These are phyloP conservation scores for Flueggea neowawraea DNA, from an alignment of 441 rosid genomes.

Conservation along the genomic window DNA sequence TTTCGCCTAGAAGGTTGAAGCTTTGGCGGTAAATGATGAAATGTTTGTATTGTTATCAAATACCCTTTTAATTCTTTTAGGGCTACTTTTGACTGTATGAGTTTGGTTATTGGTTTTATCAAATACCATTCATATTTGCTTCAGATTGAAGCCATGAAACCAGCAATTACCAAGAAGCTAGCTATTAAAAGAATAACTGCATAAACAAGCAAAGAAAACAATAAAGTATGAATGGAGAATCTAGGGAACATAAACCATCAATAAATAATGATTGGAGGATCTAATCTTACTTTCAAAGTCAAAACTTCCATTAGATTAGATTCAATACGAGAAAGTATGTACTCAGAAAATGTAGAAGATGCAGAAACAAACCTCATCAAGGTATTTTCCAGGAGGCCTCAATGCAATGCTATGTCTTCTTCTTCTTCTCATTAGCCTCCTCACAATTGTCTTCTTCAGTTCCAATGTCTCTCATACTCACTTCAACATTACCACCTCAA, in stretches of 20 bases:
- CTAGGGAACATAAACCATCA: slow-evolving; percentile 23
- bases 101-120: too few relatives aligned
- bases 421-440: slow-evolving; percentile 26
- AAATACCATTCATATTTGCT: not conserved
- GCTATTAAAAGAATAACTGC: too few relatives aligned
- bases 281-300: slow-evolving; percentile 6
- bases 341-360: slow-evolving; percentile 15
- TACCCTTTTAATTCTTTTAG: too few relatives aligned
- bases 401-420: slow-evolving; percentile 22
- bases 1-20: too few relatives aligned
- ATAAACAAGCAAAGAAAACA: not conserved
- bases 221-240: slow-evolving; percentile 5
- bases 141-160: slow-evolving; percentile 5
- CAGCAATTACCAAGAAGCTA: not conserved
- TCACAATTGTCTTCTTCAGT: slow-evolving; percentile 21
- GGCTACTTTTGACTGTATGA: too few relatives aligned
- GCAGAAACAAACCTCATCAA: slow-evolving; percentile 31
- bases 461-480: slow-evolving; percentile 21
- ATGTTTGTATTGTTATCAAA: too few relatives aligned
- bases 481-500: slow-evolving; percentile 13
- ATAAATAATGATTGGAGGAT: slow-evolving; percentile 5
- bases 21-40: too few relatives aligned
- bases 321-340: not conserved
- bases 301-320: not conserved
- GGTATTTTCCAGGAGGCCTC: slow-evolving; percentile 22